These are phyloP conservation scores for Teunomyces panamensis DNA, from an alignment of 805 yeast genomes.

Conservation along the genomic window DNA sequence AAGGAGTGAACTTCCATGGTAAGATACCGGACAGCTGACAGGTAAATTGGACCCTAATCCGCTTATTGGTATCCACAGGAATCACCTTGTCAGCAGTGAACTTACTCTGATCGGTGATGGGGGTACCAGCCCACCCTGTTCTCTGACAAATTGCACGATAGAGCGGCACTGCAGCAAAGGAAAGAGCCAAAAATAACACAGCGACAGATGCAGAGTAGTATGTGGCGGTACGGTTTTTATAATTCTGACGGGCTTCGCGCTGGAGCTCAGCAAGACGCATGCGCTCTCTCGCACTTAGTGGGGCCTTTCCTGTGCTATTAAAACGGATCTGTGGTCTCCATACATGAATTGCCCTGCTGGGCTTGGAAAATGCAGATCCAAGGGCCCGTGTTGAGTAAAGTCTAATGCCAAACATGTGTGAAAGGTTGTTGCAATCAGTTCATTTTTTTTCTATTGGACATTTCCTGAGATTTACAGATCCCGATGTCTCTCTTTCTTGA, in stretches of 20 bases:
- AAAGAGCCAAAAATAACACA: constrained; percentile 66
- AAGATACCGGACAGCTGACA: constrained; percentile 86
- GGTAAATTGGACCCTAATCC: constrained; percentile 82
- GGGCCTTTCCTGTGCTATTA: not conserved
- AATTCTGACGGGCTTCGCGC: constrained; percentile 26
- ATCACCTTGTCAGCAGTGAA: constrained; percentile 84
- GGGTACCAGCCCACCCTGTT: constrained; percentile 96
- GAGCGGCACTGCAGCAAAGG: constrained; percentile 90
- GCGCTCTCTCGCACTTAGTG: constrained; percentile 7
- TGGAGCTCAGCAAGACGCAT: constrained; percentile 16
- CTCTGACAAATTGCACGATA: constrained; percentile 89
- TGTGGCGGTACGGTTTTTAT: constrained; percentile 53
- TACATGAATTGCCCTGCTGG: not conserved
- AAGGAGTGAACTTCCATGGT: constrained; percentile 95
- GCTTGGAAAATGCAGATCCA: not conserved
- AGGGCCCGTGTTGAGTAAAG: not conserved
- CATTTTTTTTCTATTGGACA: constrained; percentile 3
- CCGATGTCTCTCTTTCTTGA: not conserved
- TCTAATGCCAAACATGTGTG: not conserved
- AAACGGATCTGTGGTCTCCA: constrained; percentile 1
- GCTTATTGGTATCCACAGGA: constrained; percentile 81
- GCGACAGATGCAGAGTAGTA: constrained; percentile 69
- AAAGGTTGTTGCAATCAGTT: constrained; percentile 1
- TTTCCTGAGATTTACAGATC: not conserved
- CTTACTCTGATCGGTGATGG: constrained; percentile 76